Conservation (phyloP, 305 asterid species). For the Fraxinus angustifolia region DNA sequence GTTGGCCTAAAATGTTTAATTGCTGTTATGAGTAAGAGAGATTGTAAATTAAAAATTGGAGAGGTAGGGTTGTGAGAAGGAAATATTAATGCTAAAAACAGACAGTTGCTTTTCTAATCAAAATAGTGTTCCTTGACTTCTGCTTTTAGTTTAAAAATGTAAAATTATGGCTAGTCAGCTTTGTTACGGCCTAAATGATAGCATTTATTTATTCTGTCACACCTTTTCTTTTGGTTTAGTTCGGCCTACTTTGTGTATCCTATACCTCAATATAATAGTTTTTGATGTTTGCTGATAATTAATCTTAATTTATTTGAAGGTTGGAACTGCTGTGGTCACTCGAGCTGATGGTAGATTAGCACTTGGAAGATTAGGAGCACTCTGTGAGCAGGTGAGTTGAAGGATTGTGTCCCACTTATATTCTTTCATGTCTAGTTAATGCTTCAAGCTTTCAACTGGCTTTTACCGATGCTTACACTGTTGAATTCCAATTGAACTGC, state of each 20-base stretch:
- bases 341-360: conserved; percentile 84
- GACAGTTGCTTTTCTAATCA: not conserved
- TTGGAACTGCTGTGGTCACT: conserved; percentile 98
- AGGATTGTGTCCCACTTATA: not conserved
- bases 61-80: not conserved
- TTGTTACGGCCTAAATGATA: not conserved
- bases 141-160: not conserved
- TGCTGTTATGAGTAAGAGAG: not conserved
- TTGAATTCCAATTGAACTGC: conserved; percentile 35
- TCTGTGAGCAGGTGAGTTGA: conserved; percentile 83
- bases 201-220: not conserved
- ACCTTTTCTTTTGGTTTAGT: conserved; percentile 1
- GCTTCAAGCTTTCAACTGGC: conserved; percentile 4
- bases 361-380: conserved; percentile 91
- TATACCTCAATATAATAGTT: not conserved
- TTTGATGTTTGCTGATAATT: conserved; percentile 8
- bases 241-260: not conserved
- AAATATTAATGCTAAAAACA: not conserved
- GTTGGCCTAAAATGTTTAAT: not conserved
- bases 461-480: conserved; percentile 17
- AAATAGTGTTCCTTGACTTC: conserved; percentile 2
- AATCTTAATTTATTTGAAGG: conserved; percentile 40
- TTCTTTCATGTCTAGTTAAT: not conserved
- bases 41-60: not conserved
- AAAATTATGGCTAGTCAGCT: not conserved